Conservation (phyloP, 306 rosid genomes). For the Vachellia pachyceras region DNA sequence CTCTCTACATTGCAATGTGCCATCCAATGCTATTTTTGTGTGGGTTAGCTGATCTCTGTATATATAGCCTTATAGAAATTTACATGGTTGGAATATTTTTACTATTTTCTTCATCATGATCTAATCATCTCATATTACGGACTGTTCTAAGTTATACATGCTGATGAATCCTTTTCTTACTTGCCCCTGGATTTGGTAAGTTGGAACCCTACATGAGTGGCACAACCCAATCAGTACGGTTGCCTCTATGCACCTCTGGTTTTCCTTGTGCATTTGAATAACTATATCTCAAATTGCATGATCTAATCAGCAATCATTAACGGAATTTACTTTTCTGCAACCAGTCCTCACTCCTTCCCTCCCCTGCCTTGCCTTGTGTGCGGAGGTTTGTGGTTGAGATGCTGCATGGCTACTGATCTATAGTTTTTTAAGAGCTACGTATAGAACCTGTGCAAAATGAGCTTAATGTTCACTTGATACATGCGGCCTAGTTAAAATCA, state of each 20-base stretch:
- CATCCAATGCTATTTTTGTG: constrained; percentile 15
- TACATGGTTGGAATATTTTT: constrained; percentile 11
- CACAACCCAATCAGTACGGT: neutral
- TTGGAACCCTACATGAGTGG: neutral
- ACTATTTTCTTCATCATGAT: constrained; percentile 6
- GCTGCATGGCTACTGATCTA: neutral
- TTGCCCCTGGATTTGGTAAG: neutral
- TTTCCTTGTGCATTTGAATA: neutral
- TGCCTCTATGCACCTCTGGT: neutral
- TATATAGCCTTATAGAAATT: constrained; percentile 24
- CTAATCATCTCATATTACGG: constrained; percentile 8
- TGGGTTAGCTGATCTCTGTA: constrained; percentile 25
- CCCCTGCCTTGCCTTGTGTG: neutral
- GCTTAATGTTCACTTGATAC: neutral
- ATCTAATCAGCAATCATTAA: neutral
- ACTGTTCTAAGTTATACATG: neutral
- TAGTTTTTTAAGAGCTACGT: neutral
- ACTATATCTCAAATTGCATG: neutral
- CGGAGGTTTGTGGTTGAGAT: neutral
- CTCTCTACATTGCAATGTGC: neutral
- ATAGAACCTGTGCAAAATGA: neutral
- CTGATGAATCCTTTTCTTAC: neutral
- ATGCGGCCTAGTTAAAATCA: constrained; percentile 3
- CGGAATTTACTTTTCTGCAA: neutral
- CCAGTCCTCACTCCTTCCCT: neutral